Percentiles rank a stretch among this genome's conserved stretches.
Conservation (phyloP, 2,329 filamentous ascomycete genomes). For the Stachybotrys chartarum region DNA sequence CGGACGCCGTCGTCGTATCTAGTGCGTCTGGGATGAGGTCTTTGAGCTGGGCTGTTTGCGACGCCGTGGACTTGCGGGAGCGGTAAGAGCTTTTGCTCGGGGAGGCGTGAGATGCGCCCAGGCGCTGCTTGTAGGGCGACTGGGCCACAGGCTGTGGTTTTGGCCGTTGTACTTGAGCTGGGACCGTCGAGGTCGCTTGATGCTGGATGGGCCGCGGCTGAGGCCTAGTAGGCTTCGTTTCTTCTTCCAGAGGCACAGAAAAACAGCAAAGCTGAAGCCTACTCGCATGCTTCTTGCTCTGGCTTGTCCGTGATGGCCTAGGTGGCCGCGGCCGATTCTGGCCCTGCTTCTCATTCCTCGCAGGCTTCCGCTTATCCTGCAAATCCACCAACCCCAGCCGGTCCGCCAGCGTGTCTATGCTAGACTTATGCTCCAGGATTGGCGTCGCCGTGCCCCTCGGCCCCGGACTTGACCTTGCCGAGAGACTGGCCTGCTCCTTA, state of each 20-base stretch:
- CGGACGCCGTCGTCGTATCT: slow-evolving; percentile 60
- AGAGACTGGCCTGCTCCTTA: slow-evolving; percentile 67
- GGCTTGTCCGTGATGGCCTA: slow-evolving; percentile 1
- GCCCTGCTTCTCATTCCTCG: slow-evolving; percentile 10
- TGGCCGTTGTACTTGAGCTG: slow-evolving; percentile 6
- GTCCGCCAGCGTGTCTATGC: slow-evolving; percentile 81
- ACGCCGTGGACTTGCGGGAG: slow-evolving; percentile 21
- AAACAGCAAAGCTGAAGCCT: slow-evolving; percentile 44
- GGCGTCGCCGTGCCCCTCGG: slow-evolving; percentile 36
- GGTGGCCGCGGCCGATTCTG: slow-evolving; percentile 11
- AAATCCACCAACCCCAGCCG: slow-evolving; percentile 69
- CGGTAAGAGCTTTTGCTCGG: slow-evolving; percentile 20
- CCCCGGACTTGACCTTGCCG: slow-evolving; percentile 37
- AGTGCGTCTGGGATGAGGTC: slow-evolving; percentile 60
- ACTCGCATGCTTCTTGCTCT: slow-evolving; percentile 14
- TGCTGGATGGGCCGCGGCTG: slow-evolving; percentile 39
- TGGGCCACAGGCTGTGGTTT: slow-evolving; percentile 8
- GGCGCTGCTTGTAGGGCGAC: slow-evolving; percentile 4
- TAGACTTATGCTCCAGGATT: slow-evolving; percentile 60
- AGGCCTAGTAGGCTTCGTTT: slow-evolving; percentile 34
- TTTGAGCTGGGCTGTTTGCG: slow-evolving; percentile 22
- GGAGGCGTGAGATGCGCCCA: slow-evolving; percentile 14
- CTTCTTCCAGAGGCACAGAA: slow-evolving; percentile 37
- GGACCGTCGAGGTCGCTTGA: slow-evolving; percentile 12
- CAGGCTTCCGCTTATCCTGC: slow-evolving; percentile 31